These are phyloP conservation scores for Kluyveromyces sp. DNA, from an alignment of 1,139 yeast genomes.

Conservation along the genomic window DNA sequence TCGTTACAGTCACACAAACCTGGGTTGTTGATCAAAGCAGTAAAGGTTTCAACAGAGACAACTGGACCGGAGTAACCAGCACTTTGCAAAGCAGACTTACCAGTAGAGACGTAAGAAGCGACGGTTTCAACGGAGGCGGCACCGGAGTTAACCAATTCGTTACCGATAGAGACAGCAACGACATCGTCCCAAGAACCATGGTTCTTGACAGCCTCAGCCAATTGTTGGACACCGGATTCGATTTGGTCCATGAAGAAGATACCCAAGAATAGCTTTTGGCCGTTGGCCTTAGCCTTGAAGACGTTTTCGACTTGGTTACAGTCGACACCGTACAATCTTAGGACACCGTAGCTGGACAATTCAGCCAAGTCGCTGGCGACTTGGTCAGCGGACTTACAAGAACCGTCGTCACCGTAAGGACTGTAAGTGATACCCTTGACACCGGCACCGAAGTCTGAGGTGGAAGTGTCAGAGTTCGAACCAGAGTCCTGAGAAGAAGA, in stretches of 20 bases:
- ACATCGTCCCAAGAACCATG: constrained; percentile 66
- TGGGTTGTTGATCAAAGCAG: constrained; percentile 66
- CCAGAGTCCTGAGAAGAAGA: constrained; percentile 28
- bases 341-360: constrained; percentile 48
- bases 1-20: constrained; percentile 64
- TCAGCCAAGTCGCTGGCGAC: constrained; percentile 54
- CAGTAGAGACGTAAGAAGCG: constrained; percentile 46
- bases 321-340: constrained; percentile 81
- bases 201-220: constrained; percentile 46
- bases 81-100: constrained; percentile 52
- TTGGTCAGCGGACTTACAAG: constrained; percentile 57
- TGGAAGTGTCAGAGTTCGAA: constrained; percentile 25
- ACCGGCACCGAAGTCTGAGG: constrained; percentile 33
- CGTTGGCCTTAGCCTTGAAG: constrained; percentile 49
- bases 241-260: constrained; percentile 52
- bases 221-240: constrained; percentile 44
- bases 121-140: constrained; percentile 53
- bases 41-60: constrained; percentile 74
- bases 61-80: constrained; percentile 64
- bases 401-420: constrained; percentile 66
- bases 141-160: constrained; percentile 71
- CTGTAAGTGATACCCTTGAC: constrained; percentile 74
- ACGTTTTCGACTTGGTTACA: constrained; percentile 71
- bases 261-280: constrained; percentile 69
- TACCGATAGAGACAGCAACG: constrained; percentile 71